A percentile compares a stretch with the other conserved stretches of the same genome.
Conservation (phyloP, 2,329 filamentous ascomycete genomes). For the Cladobotryum mycophilum region DNA sequence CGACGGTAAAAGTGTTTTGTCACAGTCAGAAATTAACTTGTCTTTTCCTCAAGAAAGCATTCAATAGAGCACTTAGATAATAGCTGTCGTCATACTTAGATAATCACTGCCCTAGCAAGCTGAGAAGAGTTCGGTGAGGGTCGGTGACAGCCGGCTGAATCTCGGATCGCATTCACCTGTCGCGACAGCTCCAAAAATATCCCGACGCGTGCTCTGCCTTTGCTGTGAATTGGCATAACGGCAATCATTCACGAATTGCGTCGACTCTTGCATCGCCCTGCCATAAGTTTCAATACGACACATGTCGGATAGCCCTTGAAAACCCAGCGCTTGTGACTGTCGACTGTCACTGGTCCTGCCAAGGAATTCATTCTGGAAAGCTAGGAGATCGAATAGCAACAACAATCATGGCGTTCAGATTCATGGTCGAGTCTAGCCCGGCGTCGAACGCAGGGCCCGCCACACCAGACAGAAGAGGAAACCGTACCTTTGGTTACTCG, state of each 20-base stretch:
- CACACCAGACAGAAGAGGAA: conserved; percentile 40
- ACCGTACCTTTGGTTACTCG: conserved; percentile 29
- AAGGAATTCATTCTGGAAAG: neutral
- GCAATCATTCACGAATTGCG: conserved; percentile 2
- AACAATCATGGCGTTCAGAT: conserved; percentile 33
- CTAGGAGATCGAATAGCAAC: conserved; percentile 3
- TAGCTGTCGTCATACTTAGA: too few relatives aligned
- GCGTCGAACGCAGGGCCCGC: conserved; percentile 39
- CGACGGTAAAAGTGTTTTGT: too few relatives aligned
- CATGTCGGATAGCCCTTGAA: neutral
- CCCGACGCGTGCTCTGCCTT: conserved; percentile 14
- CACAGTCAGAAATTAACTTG: too few relatives aligned
- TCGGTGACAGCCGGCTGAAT: conserved; percentile 12
- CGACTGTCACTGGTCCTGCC: neutral
- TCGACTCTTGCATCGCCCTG: neutral
- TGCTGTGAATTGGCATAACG: conserved; percentile 3
- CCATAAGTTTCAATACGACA: neutral
- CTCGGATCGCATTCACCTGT: conserved; percentile 7
- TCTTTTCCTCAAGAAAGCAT: too few relatives aligned
- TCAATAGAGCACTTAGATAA: too few relatives aligned
- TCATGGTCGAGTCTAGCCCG: conserved; percentile 39
- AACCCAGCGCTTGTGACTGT: conserved; percentile 4
- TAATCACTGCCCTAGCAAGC: too few relatives aligned
- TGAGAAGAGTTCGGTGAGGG: too few relatives aligned
- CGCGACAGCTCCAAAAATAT: conserved; percentile 15